A percentile compares a stretch with the other conserved stretches of the same genome.
Conservation (phyloP, 2,329 filamentous ascomycete species). For the Trichoderma sp. region DNA sequence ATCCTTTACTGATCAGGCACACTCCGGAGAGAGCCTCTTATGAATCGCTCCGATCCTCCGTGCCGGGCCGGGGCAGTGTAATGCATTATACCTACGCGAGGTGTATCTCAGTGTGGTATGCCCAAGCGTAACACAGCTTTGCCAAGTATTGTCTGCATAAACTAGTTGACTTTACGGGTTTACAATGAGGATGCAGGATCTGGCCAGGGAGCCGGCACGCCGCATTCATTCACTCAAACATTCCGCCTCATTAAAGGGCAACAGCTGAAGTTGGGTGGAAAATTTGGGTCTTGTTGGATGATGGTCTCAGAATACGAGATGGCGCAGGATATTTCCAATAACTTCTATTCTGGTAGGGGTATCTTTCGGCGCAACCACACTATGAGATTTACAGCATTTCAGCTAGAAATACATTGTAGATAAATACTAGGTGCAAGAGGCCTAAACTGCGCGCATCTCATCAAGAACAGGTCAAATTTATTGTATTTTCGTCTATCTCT, state of each 20-base stretch:
- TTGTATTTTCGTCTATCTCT: background rate
- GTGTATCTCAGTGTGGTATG: background rate
- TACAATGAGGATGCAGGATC: background rate
- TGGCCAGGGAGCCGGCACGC: background rate
- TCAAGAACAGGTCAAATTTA: background rate
- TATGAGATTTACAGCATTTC: background rate
- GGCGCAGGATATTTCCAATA: background rate
- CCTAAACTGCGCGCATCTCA: too few relatives aligned
- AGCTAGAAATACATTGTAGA: background rate
- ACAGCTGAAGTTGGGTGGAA: background rate
- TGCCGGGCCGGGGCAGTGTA: background rate
- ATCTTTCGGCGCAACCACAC: background rate
- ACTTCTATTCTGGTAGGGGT: too few relatives aligned
- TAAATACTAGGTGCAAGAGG: background rate
- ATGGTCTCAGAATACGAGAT: background rate
- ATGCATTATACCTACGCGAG: background rate
- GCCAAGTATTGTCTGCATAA: background rate
- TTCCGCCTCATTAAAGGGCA: background rate
- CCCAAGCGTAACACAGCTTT: background rate
- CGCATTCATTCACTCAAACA: background rate
- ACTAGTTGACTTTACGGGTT: background rate
- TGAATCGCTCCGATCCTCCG: background rate
- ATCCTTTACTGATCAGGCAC: background rate
- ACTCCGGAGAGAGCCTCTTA: background rate
- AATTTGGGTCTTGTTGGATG: background rate